These are phyloP conservation scores for Globisporangium takayamanum DNA, from an alignment of 352 stramenopile species.

Conservation along the genomic window DNA sequence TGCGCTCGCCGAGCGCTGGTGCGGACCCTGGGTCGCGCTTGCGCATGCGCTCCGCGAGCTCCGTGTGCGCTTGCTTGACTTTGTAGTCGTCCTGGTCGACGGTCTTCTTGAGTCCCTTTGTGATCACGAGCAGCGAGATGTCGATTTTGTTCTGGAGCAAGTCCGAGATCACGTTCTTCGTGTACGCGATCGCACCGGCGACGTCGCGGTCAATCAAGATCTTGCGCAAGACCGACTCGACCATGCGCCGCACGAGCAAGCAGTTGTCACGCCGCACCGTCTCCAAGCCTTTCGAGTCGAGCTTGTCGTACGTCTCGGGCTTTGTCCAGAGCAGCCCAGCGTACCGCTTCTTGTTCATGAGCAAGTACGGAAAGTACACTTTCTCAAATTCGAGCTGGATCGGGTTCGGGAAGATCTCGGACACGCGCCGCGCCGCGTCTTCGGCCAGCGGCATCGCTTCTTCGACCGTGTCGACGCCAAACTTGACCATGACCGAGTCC, in stretches of 20 bases:
- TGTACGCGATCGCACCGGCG: conserved; percentile 94
- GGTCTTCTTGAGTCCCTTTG: conserved; percentile 98
- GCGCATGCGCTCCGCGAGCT: conserved; percentile 97
- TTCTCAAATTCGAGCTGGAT: conserved; percentile 99
- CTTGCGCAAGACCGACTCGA: conserved; percentile 97
- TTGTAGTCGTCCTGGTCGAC: conserved; percentile 98
- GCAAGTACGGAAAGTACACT: conserved; percentile 98
- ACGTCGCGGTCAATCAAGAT: conserved; percentile 98
- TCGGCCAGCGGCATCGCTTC: conserved; percentile 98
- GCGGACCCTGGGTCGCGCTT: conserved; percentile 96
- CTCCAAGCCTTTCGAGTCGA: conserved; percentile 98
- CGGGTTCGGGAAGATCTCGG: conserved; percentile 94
- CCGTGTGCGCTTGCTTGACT: conserved; percentile 98
- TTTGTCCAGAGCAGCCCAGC: conserved; percentile 75
- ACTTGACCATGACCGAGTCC: conserved; percentile 99
- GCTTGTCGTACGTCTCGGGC: conserved; percentile 98
- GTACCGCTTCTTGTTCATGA: conserved; percentile 99
- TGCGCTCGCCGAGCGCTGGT: conserved; percentile 97
- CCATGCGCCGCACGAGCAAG: conserved; percentile 95
- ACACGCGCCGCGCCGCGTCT: conserved; percentile 94
- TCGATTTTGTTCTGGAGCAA: conserved; percentile 99
- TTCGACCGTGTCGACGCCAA: conserved; percentile 92
- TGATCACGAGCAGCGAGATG: conserved; percentile 99
- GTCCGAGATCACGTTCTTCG: conserved; percentile 96
- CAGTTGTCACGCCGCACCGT: conserved; percentile 99